Percentiles rank a stretch among this genome's conserved stretches.
These are phyloP conservation scores for Barnettozyma populi DNA, from an alignment of 805 yeast species.

Conservation along the genomic window DNA sequence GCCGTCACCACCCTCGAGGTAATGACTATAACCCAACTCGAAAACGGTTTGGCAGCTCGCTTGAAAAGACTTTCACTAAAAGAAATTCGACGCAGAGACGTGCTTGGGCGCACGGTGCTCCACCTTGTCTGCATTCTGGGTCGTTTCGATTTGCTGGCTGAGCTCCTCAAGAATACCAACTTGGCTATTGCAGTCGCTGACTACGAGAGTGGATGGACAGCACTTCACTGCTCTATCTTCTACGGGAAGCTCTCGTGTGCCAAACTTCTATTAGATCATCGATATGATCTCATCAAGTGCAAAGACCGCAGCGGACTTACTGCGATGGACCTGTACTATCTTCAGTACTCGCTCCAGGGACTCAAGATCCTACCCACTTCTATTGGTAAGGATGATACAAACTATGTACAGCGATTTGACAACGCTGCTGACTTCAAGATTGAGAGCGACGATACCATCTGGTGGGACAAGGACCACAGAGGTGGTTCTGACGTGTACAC, in stretches of 20 bases:
- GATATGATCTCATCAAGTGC: conserved; percentile 37
- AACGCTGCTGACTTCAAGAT: conserved; percentile 3
- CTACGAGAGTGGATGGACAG: conserved; percentile 76
- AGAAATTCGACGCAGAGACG: conserved; percentile 48
- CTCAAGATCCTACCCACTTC: conserved; percentile 39
- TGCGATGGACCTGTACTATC: conserved; percentile 56
- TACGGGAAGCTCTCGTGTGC: conserved; percentile 54
- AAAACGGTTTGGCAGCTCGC: conserved; percentile 7
- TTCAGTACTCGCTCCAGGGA: conserved; percentile 35
- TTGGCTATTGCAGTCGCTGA: conserved; percentile 47
- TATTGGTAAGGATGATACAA: conserved; percentile 26
- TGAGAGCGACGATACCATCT: conserved; percentile 16
- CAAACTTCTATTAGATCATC: conserved; percentile 33
- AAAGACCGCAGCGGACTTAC: conserved; percentile 69
- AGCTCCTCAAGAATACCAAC: conserved; percentile 41
- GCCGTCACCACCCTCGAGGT: neutral
- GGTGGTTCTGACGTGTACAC: conserved; percentile 58
- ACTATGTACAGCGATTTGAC: conserved; percentile 15
- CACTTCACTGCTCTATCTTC: conserved; percentile 65
- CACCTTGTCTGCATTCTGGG: conserved; percentile 51
- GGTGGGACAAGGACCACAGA: conserved; percentile 38
- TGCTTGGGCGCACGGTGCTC: conserved; percentile 65
- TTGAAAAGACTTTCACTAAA: conserved; percentile 29
- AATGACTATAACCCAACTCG: neutral
- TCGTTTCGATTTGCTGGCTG: conserved; percentile 39